Evolutionary conservation across 2,329 filamentous ascomycete genomes (phyloP).

Genomic region (Colletotrichum siamense): DNA sequence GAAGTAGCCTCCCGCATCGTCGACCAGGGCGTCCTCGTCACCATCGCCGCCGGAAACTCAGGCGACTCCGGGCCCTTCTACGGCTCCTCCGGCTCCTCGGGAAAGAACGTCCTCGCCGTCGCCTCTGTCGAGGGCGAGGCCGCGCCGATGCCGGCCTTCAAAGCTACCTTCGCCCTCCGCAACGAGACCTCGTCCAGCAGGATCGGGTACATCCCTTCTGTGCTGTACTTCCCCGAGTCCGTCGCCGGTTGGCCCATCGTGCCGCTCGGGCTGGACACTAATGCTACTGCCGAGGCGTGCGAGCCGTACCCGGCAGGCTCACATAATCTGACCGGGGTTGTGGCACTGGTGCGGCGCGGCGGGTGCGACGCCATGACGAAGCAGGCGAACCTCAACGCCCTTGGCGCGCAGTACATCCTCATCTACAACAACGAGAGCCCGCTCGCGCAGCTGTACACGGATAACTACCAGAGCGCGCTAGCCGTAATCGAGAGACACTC

Average conservation of each 20-base stretch:
- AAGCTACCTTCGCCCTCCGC: conserved; percentile 32
- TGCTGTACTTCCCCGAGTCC: conserved; percentile 34
- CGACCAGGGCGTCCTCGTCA: conserved; percentile 52
- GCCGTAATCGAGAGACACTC: conserved; percentile 25
- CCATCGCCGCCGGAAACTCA: conserved; percentile 58
- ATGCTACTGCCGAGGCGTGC: conserved; percentile 30
- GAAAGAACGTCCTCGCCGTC: conserved; percentile 46
- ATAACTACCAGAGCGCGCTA: conserved; percentile 20
- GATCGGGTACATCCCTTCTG: conserved; percentile 36
- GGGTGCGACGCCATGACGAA: conserved; percentile 33
- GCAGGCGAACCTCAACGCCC: conserved; percentile 29
- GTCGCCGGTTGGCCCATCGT: conserved; percentile 38
- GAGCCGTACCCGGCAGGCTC: conserved; percentile 26
- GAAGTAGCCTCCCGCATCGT: conserved; percentile 43
- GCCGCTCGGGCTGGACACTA: conserved; percentile 29
- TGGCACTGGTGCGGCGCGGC: conserved; percentile 37
- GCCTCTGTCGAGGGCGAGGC: conserved; percentile 42
- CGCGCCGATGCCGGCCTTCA: conserved; percentile 30
- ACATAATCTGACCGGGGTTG: conserved; percentile 23
- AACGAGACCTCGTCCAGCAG: conserved; percentile 6
- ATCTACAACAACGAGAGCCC: conserved; percentile 33
- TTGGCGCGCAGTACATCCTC: conserved; percentile 32
- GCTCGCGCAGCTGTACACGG: conserved; percentile 17
- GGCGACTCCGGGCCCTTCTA: conserved; percentile 55
- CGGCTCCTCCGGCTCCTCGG: conserved; percentile 43